Evolutionary conservation across 2,329 filamentous ascomycete genomes (phyloP).

Genomic region (Aschersonia sp.): DNA sequence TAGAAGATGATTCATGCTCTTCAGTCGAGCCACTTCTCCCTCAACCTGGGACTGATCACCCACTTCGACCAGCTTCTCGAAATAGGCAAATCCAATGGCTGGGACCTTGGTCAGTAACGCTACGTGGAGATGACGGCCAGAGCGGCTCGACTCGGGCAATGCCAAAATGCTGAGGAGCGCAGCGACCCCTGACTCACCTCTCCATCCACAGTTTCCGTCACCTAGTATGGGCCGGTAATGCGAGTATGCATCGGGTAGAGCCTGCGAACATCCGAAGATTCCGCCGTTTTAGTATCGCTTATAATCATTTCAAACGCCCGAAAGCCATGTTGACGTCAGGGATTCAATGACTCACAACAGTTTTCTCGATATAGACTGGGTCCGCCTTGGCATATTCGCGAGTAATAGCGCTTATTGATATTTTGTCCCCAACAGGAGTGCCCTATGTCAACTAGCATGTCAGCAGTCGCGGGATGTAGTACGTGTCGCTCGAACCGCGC

Average conservation of each 20-base stretch:
- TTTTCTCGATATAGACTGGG: constrained; percentile 73
- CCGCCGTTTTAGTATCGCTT: too few species aligned
- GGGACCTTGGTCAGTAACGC: background rate
- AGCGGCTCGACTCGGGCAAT: background rate
- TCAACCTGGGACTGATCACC: constrained; percentile 51
- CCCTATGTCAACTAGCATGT: constrained; percentile 38
- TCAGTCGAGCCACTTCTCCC: constrained; percentile 58
- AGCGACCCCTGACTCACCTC: constrained; percentile 51
- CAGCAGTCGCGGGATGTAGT: background rate
- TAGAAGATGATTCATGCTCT: constrained; percentile 56
- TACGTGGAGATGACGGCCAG: background rate
- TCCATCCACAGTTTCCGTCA: constrained; percentile 94
- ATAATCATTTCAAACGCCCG: background rate
- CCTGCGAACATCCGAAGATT: constrained; percentile 28
- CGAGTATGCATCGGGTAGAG: constrained; percentile 69
- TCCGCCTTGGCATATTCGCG: constrained; percentile 84
- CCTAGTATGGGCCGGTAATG: constrained; percentile 80
- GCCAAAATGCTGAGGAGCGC: background rate
- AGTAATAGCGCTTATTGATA: constrained; percentile 62
- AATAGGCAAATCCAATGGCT: constrained; percentile 91
- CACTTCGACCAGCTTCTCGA: constrained; percentile 64
- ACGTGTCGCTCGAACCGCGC: background rate
- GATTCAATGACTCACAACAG: constrained; percentile 46
- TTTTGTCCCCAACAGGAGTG: constrained; percentile 66
- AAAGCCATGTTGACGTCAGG: background rate